phyloP scores from a whole-genome alignment of 2,329 filamentous ascomycete species.

The Xylariaceae sp. region DNA sequence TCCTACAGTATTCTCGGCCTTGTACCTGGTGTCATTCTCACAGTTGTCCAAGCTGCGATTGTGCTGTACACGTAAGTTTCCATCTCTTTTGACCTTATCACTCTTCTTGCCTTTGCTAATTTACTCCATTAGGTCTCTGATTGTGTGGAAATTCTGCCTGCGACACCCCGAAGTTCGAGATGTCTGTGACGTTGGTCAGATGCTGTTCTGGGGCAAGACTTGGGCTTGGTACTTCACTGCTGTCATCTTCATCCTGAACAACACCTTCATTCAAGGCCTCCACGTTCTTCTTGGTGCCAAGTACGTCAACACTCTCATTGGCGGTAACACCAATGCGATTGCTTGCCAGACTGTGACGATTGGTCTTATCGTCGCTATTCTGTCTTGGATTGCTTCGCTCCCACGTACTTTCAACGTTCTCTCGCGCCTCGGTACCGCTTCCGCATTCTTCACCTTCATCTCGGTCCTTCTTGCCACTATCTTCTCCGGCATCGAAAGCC shows the following conservation, averaged over 20 bases:
- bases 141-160: constrained; percentile 71
- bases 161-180: constrained; percentile 88
- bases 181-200: constrained; percentile 93
- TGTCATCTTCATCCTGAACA: constrained; percentile 89
- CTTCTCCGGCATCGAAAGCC: constrained; percentile 71
- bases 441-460: constrained; percentile 84
- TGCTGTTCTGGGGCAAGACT: constrained; percentile 81
- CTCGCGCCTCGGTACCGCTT: constrained; percentile 72
- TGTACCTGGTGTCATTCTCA: constrained; percentile 82
- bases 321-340: constrained; percentile 54
- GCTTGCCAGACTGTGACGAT: constrained; percentile 75
- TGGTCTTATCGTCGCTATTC: constrained; percentile 66
- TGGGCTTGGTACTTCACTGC: constrained; percentile 69
- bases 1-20: constrained; percentile 85
- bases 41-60: constrained; percentile 68
- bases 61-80: constrained; percentile 77
- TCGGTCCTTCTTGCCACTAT: constrained; percentile 81
- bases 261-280: constrained; percentile 83
- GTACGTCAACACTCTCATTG: constrained; percentile 85
- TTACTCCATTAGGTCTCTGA: constrained; percentile 18
- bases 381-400: constrained; percentile 75
- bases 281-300: constrained; percentile 82
- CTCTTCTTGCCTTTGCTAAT: constrained; percentile 1
- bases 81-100: background rate
- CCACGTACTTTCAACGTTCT: constrained; percentile 81